Evolutionary conservation across 2,329 filamentous ascomycete species (phyloP).

Genomic region (Lojkania enalia): DNA sequence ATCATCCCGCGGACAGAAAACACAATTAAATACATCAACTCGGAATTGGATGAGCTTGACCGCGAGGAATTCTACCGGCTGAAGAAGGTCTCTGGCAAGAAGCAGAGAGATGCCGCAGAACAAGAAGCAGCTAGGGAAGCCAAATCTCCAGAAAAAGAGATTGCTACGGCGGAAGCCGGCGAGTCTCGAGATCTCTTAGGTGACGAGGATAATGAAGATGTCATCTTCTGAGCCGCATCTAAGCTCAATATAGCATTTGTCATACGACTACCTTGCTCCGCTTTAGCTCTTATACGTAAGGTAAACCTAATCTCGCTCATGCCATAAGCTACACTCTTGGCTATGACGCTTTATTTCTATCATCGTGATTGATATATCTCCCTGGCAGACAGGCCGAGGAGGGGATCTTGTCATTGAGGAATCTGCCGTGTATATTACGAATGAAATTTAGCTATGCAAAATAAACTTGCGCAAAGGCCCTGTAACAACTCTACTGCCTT

Average conservation of each 20-base stretch:
- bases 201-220: slow-evolving; percentile 77
- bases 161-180: slow-evolving; percentile 38
- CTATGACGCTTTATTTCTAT: too few relatives aligned
- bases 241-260: too few relatives aligned
- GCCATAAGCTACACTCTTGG: too few relatives aligned
- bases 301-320: too few relatives aligned
- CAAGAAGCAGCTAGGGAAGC: slow-evolving; percentile 49
- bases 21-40: slow-evolving; percentile 99
- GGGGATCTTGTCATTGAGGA: too few relatives aligned
- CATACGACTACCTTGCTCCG: too few relatives aligned
- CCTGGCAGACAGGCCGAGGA: too few relatives aligned
- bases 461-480: slow-evolving; percentile 1
- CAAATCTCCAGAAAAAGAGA: slow-evolving; percentile 27
- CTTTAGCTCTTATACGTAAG: too few relatives aligned
- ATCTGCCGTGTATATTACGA: too few relatives aligned
- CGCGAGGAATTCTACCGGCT: slow-evolving; percentile 97
- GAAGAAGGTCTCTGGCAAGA: slow-evolving; percentile 86
- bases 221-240: slow-evolving; percentile 80
- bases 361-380: too few relatives aligned
- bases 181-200: slow-evolving; percentile 69
- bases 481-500: slow-evolving; percentile 65
- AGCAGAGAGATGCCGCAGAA: slow-evolving; percentile 56
- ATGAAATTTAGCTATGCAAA: not conserved
- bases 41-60: slow-evolving; percentile 94
- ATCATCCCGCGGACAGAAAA: slow-evolving; percentile 98